Evolutionary conservation across 768 basidiomycete genomes (phyloP), one percentile per base, ranked within the genome.

Genomic region (Lactarius sp.): DNA sequence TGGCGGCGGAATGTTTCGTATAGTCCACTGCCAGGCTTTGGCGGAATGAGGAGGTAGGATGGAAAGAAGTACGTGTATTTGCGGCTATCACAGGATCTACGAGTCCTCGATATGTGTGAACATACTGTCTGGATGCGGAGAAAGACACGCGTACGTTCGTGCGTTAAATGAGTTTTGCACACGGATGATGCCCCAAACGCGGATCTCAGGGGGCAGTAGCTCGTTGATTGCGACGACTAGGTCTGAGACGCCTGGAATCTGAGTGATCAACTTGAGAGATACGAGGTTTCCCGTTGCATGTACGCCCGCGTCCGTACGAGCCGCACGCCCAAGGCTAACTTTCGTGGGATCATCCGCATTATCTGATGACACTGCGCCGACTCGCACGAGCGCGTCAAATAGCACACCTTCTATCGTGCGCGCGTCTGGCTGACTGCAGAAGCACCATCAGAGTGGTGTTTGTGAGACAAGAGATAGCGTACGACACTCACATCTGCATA

Each of bases 31-130:
- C 78, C 82, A 5, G 92, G 91, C 71, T 86, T 89, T 0, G 97
- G 94, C 1, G 96, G 94, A 33, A 98, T 82, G 57, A 99, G 81
- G 46, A 95, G 80, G 75, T 98, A 97, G 1, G 92, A 86, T 0
- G 97, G 97, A 68, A 99, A 89, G 76, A 92, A 92, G 75, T 99
- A 99, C 16, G 95, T 97, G 76, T 99, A 99, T 73, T 94, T 93
- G 64, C 96, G 84, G 65, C 94, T 96, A 72, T 98, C 95, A 76
- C 95, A 98, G 2, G 85, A 79, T 64, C 92, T 94, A 74, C 52
- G 66, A n/a, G 50, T 18, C 56, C 12, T n/a, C 16, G 37, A 31
- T 31, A 65, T 52, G 56, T 13, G 50, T 41, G 46, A 44, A 37
- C 6, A 66, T n/a, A 56, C 53, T 7, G 37, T 33, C 2, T 7